phyloP scores from a whole-genome alignment of 2,329 filamentous ascomycete species.

The Tolypocladium pustulatum region DNA sequence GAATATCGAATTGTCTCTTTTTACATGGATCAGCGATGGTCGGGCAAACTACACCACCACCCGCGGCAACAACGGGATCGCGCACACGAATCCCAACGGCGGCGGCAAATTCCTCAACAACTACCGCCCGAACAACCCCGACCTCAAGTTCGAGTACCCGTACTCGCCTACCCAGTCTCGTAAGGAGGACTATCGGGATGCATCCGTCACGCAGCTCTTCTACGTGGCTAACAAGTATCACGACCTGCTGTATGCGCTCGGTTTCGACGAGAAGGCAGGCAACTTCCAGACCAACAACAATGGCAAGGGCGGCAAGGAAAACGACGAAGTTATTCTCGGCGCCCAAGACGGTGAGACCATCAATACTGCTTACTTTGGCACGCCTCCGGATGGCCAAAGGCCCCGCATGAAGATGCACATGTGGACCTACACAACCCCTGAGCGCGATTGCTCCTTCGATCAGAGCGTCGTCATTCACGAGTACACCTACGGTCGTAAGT shows the following conservation, averaged over 20 bases:
- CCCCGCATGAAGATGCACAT: constrained; percentile 51
- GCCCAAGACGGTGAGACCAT: constrained; percentile 42
- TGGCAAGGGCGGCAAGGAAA: constrained; percentile 36
- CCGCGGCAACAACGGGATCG: constrained; percentile 48
- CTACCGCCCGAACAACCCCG: constrained; percentile 34
- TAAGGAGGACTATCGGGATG: constrained; percentile 35
- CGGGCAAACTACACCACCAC: constrained; percentile 37
- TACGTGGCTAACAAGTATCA: constrained; percentile 51
- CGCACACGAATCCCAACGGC: constrained; percentile 34
- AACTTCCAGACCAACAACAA: constrained; percentile 52
- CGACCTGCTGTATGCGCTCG: constrained; percentile 45
- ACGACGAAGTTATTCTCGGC: constrained; percentile 44
- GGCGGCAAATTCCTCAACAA: constrained; percentile 20
- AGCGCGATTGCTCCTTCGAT: constrained; percentile 47
- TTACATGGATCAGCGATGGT: constrained; percentile 43
- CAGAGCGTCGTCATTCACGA: constrained; percentile 51
- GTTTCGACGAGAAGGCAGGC: constrained; percentile 46
- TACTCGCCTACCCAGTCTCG: constrained; percentile 23
- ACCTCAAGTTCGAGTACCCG: constrained; percentile 35
- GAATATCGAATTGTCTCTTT: constrained; percentile 30
- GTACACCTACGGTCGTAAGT: constrained; percentile 38
- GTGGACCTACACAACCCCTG: constrained; percentile 36
- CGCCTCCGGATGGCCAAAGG: constrained; percentile 37
- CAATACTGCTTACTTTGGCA: constrained; percentile 50
- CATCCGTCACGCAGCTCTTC: constrained; percentile 48